Base-by-base conservation (phyloP, 225 moss, liverwort and hornwort species). In the Marchantia paleacea region DNA sequence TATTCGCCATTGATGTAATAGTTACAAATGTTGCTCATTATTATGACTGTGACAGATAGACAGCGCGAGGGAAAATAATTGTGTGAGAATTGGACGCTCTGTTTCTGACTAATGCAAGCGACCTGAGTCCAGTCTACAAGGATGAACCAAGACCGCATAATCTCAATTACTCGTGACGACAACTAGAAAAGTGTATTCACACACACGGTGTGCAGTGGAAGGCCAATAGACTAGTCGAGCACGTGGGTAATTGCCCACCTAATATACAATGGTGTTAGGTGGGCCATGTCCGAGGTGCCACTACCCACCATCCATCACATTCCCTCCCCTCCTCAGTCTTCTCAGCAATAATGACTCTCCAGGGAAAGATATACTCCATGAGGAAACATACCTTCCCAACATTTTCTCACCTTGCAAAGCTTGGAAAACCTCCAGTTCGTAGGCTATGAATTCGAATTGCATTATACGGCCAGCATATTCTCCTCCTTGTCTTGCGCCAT, bases 221-320 rank as follows among this genome's bases (percentile, higher is more conserved):
- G 15, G 16, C 69, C 39, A 70, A 48, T 16, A 49, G 69, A 70
- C 47, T 18, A 70, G 47, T 70, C 12, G 69, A 70, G 69, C 69
- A 70, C 69, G 69, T 70, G 69, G 47, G 3, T 47, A 13, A 69
- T 70, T 70, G 48, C 29, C 69, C 69, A 70, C 69, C 69, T 70
- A 70, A 70, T 70, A 48, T 29, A 49, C 6, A 31, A 70, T 49
- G 39, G 12, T 47, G 69, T 70, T 20, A 48, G 69, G 47, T 70
- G 69, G 69, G 47, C 14, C 68, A 68, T 68, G 25, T 6, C n/a
- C 48, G 18, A 18, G 69, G 39, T 19, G 69, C 69, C 7, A 47
- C 69, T 48, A 70, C 69, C 69, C 69, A 47, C 47, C 69, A 70
- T 47, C 19, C 48, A 15, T 70, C 47, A 12, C 69, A 39, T 65